Evolutionary conservation across 2,329 filamentous ascomycete genomes (phyloP).

Genomic region (Fragosphaeria purpurea): DNA sequence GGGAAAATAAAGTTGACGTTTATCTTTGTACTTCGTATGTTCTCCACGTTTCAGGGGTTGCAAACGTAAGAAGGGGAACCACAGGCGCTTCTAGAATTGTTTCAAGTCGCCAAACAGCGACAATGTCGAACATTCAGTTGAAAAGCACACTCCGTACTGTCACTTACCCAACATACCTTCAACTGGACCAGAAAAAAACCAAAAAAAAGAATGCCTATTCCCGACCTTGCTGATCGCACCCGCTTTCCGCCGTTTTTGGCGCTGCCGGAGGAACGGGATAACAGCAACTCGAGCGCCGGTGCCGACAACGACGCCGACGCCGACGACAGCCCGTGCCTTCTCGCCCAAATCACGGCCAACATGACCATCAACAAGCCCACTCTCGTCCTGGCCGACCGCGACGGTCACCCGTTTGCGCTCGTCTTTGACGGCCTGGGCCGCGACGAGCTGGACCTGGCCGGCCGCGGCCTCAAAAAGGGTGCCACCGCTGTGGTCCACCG

Average conservation of each 20-base stretch:
- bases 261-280: constrained; percentile 17
- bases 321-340: constrained; percentile 24
- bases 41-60: too few relatives aligned
- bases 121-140: too few relatives aligned
- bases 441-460: constrained; percentile 23
- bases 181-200: too few relatives aligned
- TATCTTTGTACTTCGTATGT: too few relatives aligned
- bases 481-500: constrained; percentile 27
- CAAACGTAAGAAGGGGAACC: too few relatives aligned
- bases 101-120: too few relatives aligned
- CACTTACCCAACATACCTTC: too few relatives aligned
- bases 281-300: not conserved
- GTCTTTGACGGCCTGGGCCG: constrained; percentile 32
- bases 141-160: too few relatives aligned
- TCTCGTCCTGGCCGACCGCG: constrained; percentile 32
- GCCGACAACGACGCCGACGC: constrained; percentile 1
- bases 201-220: constrained; percentile 11
- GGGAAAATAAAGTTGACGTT: too few relatives aligned
- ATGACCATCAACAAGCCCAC: constrained; percentile 41
- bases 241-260: constrained; percentile 25
- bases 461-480: constrained; percentile 26
- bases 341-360: constrained; percentile 36
- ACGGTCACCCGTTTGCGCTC: constrained; percentile 31
- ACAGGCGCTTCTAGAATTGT: too few relatives aligned
- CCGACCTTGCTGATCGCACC: constrained; percentile 22